Base-by-base conservation (phyloP, 176 grass and related monocot genomes). In the Zea mays region DNA sequence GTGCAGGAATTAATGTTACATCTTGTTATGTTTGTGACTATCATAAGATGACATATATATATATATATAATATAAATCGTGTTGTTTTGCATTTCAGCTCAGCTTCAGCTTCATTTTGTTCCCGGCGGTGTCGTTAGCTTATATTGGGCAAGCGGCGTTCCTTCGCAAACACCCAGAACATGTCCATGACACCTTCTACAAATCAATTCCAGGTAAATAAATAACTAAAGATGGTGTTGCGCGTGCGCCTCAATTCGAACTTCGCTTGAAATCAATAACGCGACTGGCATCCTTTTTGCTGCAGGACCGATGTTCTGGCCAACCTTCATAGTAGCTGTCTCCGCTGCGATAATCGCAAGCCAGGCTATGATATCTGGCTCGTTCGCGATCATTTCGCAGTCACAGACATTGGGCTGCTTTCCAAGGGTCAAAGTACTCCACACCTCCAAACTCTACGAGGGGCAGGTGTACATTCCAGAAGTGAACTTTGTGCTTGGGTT, bases 351-450 rank as follows among this genome's bases (percentile, higher is more conserved):
- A 9, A 88, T 91, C 57, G 89, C 85, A 35, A 91, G 85, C 38
- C 89, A 91, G 44, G 85, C 89, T 52, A 91, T 91, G 89, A 91
- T 88, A 51, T 79, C 89, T 13, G 89, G 81, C 42, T 33, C 85
- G 52, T 91, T 85, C 46, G 68, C 85, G 3, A 87, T 91, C 47
- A 84, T 87, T 72, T 65, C 59, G 62, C 85, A 88, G 62, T 88
- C 81, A 13, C 89, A 87, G 10, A 77, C 67, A 39, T 21, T 88
- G 36, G 82, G 85, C 4, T 88, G 89, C 72, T 91, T 91, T 52
- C 85, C 89, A 0, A 83, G 59, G 56, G 89, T 91, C 33, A 91
- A 84, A 74, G 66, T 91, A 36, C 34, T 78, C 10, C 81, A 81
- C 46, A 91, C 88, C 41, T 91, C 88, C 43, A 63, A 78, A 9